Base-by-base conservation (phyloP, 192 early-diverging fungal species). In the Lunasporangiospora selenospora region DNA sequence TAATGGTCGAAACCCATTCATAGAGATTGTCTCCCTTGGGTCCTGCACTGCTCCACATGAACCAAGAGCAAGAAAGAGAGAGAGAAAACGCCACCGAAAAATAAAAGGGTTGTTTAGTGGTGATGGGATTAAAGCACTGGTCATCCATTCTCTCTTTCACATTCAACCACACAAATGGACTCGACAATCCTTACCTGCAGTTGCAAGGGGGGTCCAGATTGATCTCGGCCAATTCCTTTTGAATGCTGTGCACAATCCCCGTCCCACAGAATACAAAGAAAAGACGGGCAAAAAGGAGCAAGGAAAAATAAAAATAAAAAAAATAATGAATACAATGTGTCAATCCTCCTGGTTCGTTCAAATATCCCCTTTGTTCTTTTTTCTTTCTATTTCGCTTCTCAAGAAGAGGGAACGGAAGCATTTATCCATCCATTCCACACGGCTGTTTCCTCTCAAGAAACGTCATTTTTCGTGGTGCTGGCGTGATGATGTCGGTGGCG, bases 181-280 rank as follows among this genome's bases (percentile, higher is more conserved):
- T 40, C 11, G 39, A 40, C 12, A 40, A n/a, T 44, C 16, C 13
- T 10, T 81, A 85, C 87, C 82, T 90, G 89, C 93, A 95, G 77
- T 94, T 94, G 69, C 87, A 89, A 53, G 96, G 96, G 24, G 96
- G 96, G 73, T 97, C 94, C 42, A 97, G 82, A 60, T 88, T 89
- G 69, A 98, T 99, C 66, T 98, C 96, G 15, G 95, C 95, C 58
- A 99, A 88, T 78, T 99, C 97, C 75, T 97, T 98, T 63, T 98
- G 95, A 57, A 99, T 92, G 52, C 96, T 93, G 43, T 29, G 45
- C 45, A 26, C 18, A 47, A 47, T 47, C 29, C 29, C 21, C 29
- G 29, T 47, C 45, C 45, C 23, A 47, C 29, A 15, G 15, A 38
- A 38, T 38, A 15, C 15, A 15, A 7, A 38, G 37, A 15, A 38